Evolutionary conservation across 768 basidiomycete species (phyloP), one percentile per base, ranked within the genome.

Genomic region (Arthromyces matolae): DNA sequence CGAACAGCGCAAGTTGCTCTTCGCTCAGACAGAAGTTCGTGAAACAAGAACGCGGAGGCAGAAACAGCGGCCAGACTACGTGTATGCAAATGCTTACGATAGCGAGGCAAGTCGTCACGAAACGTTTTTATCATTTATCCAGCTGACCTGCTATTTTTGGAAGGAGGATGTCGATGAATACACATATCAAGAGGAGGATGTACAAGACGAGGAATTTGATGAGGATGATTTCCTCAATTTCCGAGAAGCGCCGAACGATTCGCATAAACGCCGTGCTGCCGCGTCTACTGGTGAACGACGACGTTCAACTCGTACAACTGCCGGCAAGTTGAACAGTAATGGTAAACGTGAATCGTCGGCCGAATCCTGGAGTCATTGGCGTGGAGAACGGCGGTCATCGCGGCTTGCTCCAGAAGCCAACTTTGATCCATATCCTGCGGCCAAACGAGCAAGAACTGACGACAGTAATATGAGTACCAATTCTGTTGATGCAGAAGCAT

Each of bases 371-470:
- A 59, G 70, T 19, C 72, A 75, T 44, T 87, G 89, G 86, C 77
- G 81, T 51, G 86, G 86, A 19, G 88, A 89, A 67, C 77, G 79
- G 51, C 81, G 89, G 42, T 90, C 87, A 16, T 65, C 75, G 39
- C 77, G 89, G 48, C 68, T 87, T 14, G 86, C 82, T 6, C 61
- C 76, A 25, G 86, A 85, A 5, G 65, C 64, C 29, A 73, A 72
- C 14, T 55, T 75, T 24, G 83, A 86, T 32, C 63, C 70, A 18
- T 67, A 77, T 27, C 64, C 71, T n/a, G 66, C 68, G n/a, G n/a
- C n/a, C 22, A 90, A 90, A 61, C 84, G 89, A 43, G 83, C 87
- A 7, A 82, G 85, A 27, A 91, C 88, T 31, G 86, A 82, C 59
- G 86, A 90, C 32, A 86, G 86, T 59, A 76, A 72, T 2, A 76